Evolutionary conservation across 2,329 filamentous ascomycete genomes (phyloP).

Genomic region (Cordyceps militaris): DNA sequence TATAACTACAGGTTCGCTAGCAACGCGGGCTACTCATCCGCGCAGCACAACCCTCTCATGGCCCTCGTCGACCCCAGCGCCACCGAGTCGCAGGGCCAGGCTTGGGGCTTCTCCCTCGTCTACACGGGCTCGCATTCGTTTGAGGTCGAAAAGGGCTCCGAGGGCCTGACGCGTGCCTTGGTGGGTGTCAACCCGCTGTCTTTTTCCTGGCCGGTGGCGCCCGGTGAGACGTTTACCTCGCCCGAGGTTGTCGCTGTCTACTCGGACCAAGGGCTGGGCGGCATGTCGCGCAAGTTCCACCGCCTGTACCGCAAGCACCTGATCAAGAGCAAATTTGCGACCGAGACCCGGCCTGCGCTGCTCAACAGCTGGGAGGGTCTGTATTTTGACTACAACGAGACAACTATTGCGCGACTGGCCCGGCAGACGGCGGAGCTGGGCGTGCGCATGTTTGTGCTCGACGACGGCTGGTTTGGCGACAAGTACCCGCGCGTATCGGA

Average conservation of each 20-base stretch:
- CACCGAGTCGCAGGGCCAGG: constrained; percentile 54
- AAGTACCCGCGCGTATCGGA: constrained; percentile 53
- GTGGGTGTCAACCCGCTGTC: constrained; percentile 56
- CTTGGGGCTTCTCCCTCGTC: constrained; percentile 58
- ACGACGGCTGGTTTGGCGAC: constrained; percentile 63
- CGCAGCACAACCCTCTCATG: constrained; percentile 59
- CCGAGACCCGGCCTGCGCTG: constrained; percentile 44
- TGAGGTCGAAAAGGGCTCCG: constrained; percentile 55
- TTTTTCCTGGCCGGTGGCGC: constrained; percentile 48
- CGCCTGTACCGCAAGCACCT: constrained; percentile 55
- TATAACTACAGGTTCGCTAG: constrained; percentile 46
- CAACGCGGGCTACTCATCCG: constrained; percentile 54
- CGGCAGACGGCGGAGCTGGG: constrained; percentile 51
- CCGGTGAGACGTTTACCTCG: constrained; percentile 51
- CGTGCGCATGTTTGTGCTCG: constrained; percentile 56
- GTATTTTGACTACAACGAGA: constrained; percentile 50
- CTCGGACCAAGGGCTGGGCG: constrained; percentile 50
- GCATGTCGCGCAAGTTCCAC: constrained; percentile 56
- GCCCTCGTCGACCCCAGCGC: constrained; percentile 48
- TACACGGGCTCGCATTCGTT: constrained; percentile 58
- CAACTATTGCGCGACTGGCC: constrained; percentile 47
- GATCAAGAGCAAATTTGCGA: constrained; percentile 48
- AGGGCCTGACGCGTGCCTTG: constrained; percentile 52
- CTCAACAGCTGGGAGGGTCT: constrained; percentile 63
- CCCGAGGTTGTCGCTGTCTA: constrained; percentile 58